A percentile compares a stretch with the other conserved stretches of the same genome.
These are phyloP conservation scores for Ashbya aceris DNA, from an alignment of 1,139 yeast genomes.

Conservation along the genomic window DNA sequence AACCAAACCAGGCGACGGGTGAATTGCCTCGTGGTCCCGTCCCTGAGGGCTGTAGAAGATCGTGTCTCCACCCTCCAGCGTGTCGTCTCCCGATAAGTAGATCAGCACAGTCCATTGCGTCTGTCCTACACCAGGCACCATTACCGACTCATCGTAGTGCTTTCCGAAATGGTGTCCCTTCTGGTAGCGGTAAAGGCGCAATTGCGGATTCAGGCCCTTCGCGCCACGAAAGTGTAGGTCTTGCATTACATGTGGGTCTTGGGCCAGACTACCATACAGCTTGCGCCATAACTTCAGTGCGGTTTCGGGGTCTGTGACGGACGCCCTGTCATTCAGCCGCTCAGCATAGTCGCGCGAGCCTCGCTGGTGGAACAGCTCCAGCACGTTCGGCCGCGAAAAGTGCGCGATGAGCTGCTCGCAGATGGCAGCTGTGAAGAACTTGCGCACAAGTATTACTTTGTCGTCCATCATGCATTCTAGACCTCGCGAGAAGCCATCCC, in stretches of 20 bases:
- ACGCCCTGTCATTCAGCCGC: slow-evolving; percentile 46
- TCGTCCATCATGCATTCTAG: slow-evolving; percentile 8
- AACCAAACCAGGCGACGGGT: slow-evolving; percentile 50
- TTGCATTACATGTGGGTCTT: slow-evolving; percentile 22
- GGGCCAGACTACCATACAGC: slow-evolving; percentile 30
- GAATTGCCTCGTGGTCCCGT: slow-evolving; percentile 31
- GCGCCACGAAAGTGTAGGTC: slow-evolving; percentile 36
- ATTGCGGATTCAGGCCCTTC: slow-evolving; percentile 47
- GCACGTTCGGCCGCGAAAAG: slow-evolving; percentile 26
- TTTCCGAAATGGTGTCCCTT: slow-evolving; percentile 55
- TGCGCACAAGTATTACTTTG: slow-evolving; percentile 8
- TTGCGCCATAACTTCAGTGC: slow-evolving; percentile 41
- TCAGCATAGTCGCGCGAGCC: slow-evolving; percentile 51
- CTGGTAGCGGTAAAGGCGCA: slow-evolving; percentile 47
- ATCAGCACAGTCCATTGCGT: slow-evolving; percentile 56
- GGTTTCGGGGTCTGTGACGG: slow-evolving; percentile 34
- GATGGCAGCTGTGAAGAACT: slow-evolving; percentile 6
- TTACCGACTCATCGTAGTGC: slow-evolving; percentile 55
- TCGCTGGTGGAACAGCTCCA: slow-evolving; percentile 43
- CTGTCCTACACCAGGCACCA: slow-evolving; percentile 20
- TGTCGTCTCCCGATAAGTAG: slow-evolving; percentile 49
- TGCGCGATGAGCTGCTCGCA: slow-evolving; percentile 39
- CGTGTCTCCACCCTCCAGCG: slow-evolving; percentile 56
- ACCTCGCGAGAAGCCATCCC: slow-evolving; percentile 3
- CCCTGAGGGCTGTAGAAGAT: slow-evolving; percentile 38